Evolutionary conservation across 768 basidiomycete species (phyloP), one percentile per base, ranked within the genome.

Genomic region (Cyathus striatus): DNA sequence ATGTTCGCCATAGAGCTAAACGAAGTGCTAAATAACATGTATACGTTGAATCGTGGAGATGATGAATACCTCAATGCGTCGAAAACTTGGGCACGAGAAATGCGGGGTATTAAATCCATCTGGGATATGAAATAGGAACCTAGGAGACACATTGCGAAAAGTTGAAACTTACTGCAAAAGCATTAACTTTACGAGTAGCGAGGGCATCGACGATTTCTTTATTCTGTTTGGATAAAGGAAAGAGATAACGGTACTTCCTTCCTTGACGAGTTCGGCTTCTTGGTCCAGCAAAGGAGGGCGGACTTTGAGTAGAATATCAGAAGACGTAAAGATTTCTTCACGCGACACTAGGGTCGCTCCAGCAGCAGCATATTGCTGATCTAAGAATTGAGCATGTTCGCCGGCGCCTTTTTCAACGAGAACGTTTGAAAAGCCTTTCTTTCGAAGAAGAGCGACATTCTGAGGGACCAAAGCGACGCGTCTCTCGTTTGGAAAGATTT

Each of bases 101-200:
- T 91, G 44, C 90, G 78, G 52, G 90, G 90, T 68, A 93, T 90
- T 77, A 84, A 79, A 57, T 93, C 90, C 90, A 93, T 93, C 59
- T 73, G 47, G 9, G 23, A 33, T 27, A 42, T 14, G 33, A 9
- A 37, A 48, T 38, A 13, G 33, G 36, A 41, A 21, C 24, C 27
- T 20, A 20, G 13, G 14, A 22, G 26, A 20, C 27, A 23, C 16
- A 22, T 34, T 26, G 21, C 16, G 7, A 37, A 10, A 10, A 7
- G 18, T 25, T 9, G 9, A 17, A 14, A 34, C 71, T 14, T 55
- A 74, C 74, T 42, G 85, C 89, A 56, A 93, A 87, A 21, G 78
- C 79, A 50, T 81, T 88, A 43, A 83, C 70, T 49, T 78, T 78
- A 42, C 78, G 75, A 23, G 72, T 62, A n/a, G 82, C 75, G 49